phyloP scores from a whole-genome alignment of 2,329 filamentous ascomycete genomes.

The Aspergillus latus region DNA sequence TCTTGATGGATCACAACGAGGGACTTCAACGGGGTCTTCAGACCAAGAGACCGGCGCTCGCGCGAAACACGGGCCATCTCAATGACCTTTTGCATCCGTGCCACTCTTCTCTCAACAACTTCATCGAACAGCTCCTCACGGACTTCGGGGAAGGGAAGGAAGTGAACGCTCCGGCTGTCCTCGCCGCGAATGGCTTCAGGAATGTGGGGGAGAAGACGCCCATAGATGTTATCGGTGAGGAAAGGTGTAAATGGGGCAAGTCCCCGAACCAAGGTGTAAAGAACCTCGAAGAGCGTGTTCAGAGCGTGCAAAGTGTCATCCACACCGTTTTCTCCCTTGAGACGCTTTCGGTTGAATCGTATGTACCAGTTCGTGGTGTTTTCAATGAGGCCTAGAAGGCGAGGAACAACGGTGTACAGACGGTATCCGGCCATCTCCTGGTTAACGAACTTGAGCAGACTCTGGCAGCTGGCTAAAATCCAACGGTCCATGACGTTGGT shows the following conservation, averaged over 20 bases:
- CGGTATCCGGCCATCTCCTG: constrained; percentile 82
- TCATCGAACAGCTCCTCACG: constrained; percentile 84
- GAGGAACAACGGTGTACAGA: constrained; percentile 87
- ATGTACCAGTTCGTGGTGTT: constrained; percentile 99
- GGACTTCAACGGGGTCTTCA: constrained; percentile 89
- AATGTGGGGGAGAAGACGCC: constrained; percentile 76
- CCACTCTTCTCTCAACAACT: constrained; percentile 80
- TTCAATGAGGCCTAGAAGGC: constrained; percentile 79
- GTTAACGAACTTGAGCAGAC: constrained; percentile 86
- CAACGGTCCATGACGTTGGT: constrained; percentile 94
- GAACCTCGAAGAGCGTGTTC: constrained; percentile 90
- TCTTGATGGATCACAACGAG: constrained; percentile 86
- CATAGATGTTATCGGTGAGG: constrained; percentile 91
- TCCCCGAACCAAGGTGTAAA: constrained; percentile 83
- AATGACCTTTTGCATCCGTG: constrained; percentile 93
- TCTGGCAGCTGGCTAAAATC: constrained; percentile 92
- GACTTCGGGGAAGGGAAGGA: constrained; percentile 85
- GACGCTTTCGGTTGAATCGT: constrained; percentile 83
- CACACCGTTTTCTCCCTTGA: constrained; percentile 85
- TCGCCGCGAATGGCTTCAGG: constrained; percentile 67
- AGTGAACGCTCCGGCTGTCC: constrained; percentile 86
- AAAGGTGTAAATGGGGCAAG: constrained; percentile 95
- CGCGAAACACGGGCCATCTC: constrained; percentile 83
- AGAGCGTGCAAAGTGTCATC: constrained; percentile 87
- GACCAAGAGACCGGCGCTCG: constrained; percentile 77